Base-by-base conservation (phyloP, 2,329 filamentous ascomycete genomes). In the Didymella exigua region DNA sequence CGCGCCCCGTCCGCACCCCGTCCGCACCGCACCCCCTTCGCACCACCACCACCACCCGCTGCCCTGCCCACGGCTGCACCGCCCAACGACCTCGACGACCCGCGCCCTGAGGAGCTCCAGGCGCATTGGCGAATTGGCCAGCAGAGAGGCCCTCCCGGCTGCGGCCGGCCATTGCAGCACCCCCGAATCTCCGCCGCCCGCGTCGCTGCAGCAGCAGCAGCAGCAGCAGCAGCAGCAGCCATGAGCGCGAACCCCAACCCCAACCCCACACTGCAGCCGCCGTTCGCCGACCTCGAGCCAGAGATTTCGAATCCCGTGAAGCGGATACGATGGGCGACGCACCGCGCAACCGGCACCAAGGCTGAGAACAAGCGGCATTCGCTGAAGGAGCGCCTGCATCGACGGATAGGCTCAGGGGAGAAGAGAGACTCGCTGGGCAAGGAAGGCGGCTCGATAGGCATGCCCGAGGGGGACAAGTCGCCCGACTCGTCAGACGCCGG, bases 251-350 rank as follows among this genome's bases (percentile, higher is more conserved):
- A 59, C n/a, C n/a, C n/a, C 60, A 52, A 55, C 54, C 59, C 42
- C 62, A 60, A 44, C 51, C 50, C 41, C 36, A 55, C 33, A 36
- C 54, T 56, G 54, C 49, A 52, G 38, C 57, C 54, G 31, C 53
- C 57, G 14, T 56, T 56, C 13, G 50, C 55, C 43, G 61, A 69
- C 49, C 62, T 77, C 54, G 73, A 77, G 62, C 82, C 77, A 63
- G 80, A 85, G 65, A 77, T 82, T 56, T 83, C 84, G 37, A 84
- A 82, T 59, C 82, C 84, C 8, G 89, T 87, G 19, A 91, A 93
- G 73, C 84, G 93, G 71, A 87, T 95, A 75, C 84, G 95, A 86
- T 98, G 95, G 95, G 93, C 95, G 16, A 98, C 95, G n/a, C 90
- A 93, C 70, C 90, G 91, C 74, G 85, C 90, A 75, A 87, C 87